Conservation (phyloP, 2,329 filamentous ascomycete species). For the Phaeosphaeria sp. region DNA sequence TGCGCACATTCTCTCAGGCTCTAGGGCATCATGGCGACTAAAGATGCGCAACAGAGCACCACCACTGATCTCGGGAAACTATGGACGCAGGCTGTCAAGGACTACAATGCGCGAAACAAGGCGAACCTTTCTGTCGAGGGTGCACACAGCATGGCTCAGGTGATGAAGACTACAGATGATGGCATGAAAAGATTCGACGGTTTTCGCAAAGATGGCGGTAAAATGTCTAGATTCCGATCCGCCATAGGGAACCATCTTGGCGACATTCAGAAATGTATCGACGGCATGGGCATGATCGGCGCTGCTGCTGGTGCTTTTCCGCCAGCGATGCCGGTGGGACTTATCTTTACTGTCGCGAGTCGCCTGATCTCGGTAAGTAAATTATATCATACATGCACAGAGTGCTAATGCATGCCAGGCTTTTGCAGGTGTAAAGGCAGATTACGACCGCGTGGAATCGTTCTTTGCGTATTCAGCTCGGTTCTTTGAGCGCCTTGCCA, state of each 20-base stretch:
- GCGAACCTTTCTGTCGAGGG: constrained; percentile 13
- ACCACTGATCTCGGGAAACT: constrained; percentile 18
- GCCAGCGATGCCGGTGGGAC: constrained; percentile 21
- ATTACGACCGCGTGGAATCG: constrained; percentile 49
- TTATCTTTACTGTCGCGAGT: constrained; percentile 19
- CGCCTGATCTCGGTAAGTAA: constrained; percentile 8
- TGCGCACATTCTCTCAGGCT: background rate
- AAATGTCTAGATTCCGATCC: background rate
- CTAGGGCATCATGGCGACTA: background rate
- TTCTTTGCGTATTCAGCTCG: constrained; percentile 52
- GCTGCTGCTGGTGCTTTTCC: constrained; percentile 25
- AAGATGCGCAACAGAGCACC: background rate
- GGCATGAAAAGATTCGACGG: background rate
- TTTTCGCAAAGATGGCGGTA: background rate
- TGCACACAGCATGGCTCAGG: constrained; percentile 7
- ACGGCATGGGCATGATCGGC: constrained; percentile 16
- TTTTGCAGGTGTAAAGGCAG: constrained; percentile 44
- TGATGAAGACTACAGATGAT: background rate
- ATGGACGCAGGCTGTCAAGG: constrained; percentile 17
- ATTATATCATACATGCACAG: background rate
- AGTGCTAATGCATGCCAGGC: constrained; percentile 18
- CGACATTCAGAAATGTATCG: constrained; percentile 19
- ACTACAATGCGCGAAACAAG: constrained; percentile 18
- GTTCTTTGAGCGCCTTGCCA: constrained; percentile 45
- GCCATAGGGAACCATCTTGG: constrained; percentile 13